Evolutionary conservation across 306 rosid species (phyloP).

Genomic region (Vigna angularis): DNA sequence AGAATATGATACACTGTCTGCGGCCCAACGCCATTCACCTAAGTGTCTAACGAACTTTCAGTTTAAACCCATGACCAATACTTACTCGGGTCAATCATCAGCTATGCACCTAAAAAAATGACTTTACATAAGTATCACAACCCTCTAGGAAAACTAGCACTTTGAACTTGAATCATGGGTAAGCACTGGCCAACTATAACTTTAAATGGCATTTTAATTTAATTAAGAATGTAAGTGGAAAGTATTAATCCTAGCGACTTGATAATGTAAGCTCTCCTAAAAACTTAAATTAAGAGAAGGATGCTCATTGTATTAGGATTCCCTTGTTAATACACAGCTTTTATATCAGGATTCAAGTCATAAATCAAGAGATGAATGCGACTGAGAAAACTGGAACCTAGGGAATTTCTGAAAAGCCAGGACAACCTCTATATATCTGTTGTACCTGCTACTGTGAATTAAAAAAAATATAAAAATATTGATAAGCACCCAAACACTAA

Average conservation of each 20-base stretch:
- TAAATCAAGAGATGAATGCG: no score
- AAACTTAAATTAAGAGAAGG: not conserved
- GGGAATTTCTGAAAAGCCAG: no score
- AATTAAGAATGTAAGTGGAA: constrained; percentile 3
- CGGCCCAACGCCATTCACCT: constrained; percentile 4
- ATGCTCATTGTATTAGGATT: no score
- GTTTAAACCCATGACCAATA: not conserved
- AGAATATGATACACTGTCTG: not conserved
- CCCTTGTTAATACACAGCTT: no score
- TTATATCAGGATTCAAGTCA: no score
- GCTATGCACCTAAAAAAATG: not conserved
- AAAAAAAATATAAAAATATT: no score
- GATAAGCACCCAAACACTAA: no score
- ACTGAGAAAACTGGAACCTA: no score
- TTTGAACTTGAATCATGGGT: not conserved
- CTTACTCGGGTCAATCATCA: not conserved
- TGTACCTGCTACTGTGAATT: no score
- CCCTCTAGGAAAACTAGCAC: not conserved
- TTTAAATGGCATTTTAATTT: not conserved
- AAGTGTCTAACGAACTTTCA: not conserved
- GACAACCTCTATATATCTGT: no score
- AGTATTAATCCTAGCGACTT: not conserved
- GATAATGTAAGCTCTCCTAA: constrained; percentile 1
- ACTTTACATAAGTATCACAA: not conserved
- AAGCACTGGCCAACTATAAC: not conserved